phyloP scores from a whole-genome alignment of 164 flowering plant genomes.

The Taxillus chinensis region DNA sequence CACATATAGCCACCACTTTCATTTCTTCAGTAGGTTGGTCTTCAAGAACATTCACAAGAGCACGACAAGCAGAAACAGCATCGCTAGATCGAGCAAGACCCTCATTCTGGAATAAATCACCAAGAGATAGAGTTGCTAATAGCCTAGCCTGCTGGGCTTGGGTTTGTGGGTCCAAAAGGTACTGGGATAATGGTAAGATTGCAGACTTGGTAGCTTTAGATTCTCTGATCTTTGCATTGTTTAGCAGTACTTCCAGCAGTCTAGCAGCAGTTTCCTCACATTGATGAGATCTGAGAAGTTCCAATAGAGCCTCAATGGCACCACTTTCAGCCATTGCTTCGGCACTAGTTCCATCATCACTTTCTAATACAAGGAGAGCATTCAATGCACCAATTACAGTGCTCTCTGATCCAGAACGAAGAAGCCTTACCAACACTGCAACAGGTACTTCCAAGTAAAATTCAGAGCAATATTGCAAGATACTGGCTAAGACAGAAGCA shows the following conservation, averaged over 20 bases:
- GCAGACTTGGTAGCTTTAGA: constrained; percentile 78
- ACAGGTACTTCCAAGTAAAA: constrained; percentile 93
- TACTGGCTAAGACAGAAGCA: constrained; percentile 67
- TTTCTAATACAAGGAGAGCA: constrained; percentile 89
- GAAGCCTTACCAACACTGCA: constrained; percentile 86
- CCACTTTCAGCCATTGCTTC: constrained; percentile 99
- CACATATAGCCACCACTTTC: constrained; percentile 98
- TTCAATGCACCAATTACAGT: constrained; percentile 83
- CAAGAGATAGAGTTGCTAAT: constrained; percentile 89
- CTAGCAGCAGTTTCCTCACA: constrained; percentile 74
- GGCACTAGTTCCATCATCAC: constrained; percentile 90
- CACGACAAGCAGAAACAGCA: constrained; percentile 95
- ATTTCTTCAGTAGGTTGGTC: constrained; percentile 98
- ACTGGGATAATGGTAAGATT: constrained; percentile 82
- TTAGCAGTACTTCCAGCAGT: constrained; percentile 54
- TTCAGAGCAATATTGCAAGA: constrained; percentile 91
- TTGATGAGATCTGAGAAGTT: constrained; percentile 65
- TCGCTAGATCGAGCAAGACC: constrained; percentile 75
- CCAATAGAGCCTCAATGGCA: constrained; percentile 70
- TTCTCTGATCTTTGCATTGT: constrained; percentile 82
- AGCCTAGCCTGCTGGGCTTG: constrained; percentile 92
- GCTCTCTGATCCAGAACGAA: constrained; percentile 77
- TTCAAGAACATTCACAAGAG: constrained; percentile 89
- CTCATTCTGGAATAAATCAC: constrained; percentile 96
- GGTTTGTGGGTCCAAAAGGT: constrained; percentile 95